Evolutionary conservation across 805 yeast genomes (phyloP), one percentile per base, ranked within the genome.

Genomic region (Huiozyma sinensis): DNA sequence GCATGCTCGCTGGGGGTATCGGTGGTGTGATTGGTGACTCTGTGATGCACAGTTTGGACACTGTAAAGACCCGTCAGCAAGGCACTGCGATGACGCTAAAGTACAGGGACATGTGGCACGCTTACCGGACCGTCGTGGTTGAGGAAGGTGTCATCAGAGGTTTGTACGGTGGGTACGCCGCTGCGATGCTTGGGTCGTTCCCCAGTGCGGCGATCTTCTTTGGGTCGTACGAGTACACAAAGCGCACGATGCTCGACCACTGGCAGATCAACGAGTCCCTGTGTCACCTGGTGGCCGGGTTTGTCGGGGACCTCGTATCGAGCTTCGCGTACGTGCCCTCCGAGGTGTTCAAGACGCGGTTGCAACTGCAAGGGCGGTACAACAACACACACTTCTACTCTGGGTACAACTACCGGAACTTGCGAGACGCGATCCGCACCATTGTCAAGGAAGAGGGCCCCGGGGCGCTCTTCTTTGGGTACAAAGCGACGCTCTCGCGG

Each of bases 191-290:
- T 29, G 99, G 99, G 0, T 83, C 94, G 0, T 77, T 92, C 50
- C 98, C 98, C 6, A 83, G 92, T 33, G 90, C 97, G 1, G 89
- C 94, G 17, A 75, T 88, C n/a, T 92, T 92, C 61, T 92, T 92
- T 60, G 85, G 89, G 2, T 80, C 95, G 1, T 92, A 92, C 64
- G 98, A 92, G 58, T 72, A 68, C 28, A 70, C 86, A 12, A 92
- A 92, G 63, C 70, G 96, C 41, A 63, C 63, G 33, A 64, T 89
- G 66, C 81, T 85, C 38, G 70, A 74, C 44, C 79, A 77, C 30
- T 76, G 69, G 55, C 71, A 74, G 7, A 50, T 82, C 6, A 85
- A 88, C 53, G 96, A 88, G 48, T 85, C 95, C 0, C 51, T 83
- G 8, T 68, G 95, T 7, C 90, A 86, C 59, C 70, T 92, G 42